These are phyloP conservation scores for Aspergillus kassunensis DNA, from an alignment of 495 filamentous ascomycete species.

Conservation along the genomic window DNA sequence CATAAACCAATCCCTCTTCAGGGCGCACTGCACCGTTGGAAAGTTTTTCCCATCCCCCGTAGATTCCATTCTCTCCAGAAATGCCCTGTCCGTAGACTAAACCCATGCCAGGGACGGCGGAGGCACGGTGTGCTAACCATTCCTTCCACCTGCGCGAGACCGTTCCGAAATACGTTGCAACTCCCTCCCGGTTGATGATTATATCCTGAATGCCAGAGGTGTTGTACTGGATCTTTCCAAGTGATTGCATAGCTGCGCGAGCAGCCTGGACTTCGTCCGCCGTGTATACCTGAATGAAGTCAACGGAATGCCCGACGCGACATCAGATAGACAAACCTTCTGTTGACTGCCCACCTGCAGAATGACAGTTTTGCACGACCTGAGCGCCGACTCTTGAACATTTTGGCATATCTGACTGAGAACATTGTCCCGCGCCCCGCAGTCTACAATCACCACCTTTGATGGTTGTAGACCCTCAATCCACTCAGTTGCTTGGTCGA, in stretches of 20 bases:
- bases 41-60: background rate
- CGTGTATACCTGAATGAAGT: background rate
- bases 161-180: background rate
- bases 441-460: background rate
- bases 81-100: background rate
- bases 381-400: background rate
- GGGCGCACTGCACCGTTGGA: background rate
- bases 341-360: background rate
- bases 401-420: background rate
- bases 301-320: background rate
- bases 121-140: background rate
- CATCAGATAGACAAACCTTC: background rate
- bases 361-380: background rate
- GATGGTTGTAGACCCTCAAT: background rate
- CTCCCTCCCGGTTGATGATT: background rate
- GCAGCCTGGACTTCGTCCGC: background rate
- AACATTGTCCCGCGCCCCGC: background rate
- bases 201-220: constrained; percentile 1
- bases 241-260: background rate
- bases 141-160: background rate
- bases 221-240: constrained; percentile 1
- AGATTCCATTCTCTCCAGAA: background rate
- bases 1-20: background rate
- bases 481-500: background rate
- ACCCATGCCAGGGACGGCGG: background rate